Conservation (phyloP, 2,329 filamentous ascomycete species). For the Blastomyces emzantsi region DNA sequence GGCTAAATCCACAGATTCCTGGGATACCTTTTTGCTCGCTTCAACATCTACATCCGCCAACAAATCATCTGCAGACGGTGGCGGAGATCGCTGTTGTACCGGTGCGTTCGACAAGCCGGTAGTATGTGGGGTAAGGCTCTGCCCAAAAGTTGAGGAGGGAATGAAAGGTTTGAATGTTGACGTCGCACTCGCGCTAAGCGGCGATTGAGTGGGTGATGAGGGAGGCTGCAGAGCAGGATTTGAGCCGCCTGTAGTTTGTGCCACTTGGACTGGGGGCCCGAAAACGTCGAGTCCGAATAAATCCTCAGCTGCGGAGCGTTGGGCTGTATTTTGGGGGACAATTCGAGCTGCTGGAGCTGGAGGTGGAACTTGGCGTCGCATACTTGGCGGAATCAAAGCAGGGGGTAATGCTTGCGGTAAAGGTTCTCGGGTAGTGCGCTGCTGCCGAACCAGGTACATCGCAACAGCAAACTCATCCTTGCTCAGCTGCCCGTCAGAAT, state of each 20-base stretch:
- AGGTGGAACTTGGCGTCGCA: conserved; percentile 50
- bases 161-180: conserved; percentile 79
- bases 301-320: conserved; percentile 81
- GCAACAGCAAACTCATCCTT: conserved; percentile 93
- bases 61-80: conserved; percentile 64
- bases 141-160: conserved; percentile 86
- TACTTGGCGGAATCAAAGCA: conserved; percentile 74
- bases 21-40: conserved; percentile 75
- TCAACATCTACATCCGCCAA: conserved; percentile 86
- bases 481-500: conserved; percentile 74
- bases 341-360: conserved; percentile 27
- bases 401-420: conserved; percentile 70
- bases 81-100: conserved; percentile 35
- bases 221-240: conserved; percentile 47
- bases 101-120: conserved; percentile 53
- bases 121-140: conserved; percentile 64
- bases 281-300: conserved; percentile 83
- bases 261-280: conserved; percentile 43
- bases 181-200: conserved; percentile 26
- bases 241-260: conserved; percentile 67
- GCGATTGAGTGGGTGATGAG: conserved; percentile 38
- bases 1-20: conserved; percentile 83
- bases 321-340: conserved; percentile 35
- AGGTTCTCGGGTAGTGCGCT: conserved; percentile 62
- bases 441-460: conserved; percentile 92